Evolutionary conservation across 208 protist genomes (phyloP).

Genomic region (Crithidia sp.): DNA sequence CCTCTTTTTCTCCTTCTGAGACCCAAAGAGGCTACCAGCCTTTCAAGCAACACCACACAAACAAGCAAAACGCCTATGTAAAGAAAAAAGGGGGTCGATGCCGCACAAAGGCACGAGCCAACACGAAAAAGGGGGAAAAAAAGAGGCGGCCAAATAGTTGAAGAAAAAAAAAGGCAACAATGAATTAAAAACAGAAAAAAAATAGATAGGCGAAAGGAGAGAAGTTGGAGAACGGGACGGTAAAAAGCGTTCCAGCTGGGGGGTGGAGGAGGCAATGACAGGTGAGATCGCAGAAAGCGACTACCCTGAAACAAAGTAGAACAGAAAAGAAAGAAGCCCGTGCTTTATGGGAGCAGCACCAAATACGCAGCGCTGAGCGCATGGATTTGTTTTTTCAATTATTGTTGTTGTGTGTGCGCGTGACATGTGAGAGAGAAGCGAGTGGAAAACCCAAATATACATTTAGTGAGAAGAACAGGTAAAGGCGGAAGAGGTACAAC

Average conservation of each 20-base stretch:
- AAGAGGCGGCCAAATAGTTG: background rate
- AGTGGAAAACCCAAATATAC: background rate
- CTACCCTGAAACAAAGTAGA: background rate
- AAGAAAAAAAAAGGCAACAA: background rate
- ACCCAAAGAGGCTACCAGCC: too few species aligned
- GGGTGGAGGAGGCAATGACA: too few species aligned
- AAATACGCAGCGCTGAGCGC: too few species aligned
- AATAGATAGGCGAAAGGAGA: background rate
- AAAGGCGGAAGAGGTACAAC: too few species aligned
- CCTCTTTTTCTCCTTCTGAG: conserved; percentile 3
- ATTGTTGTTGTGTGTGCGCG: too few species aligned
- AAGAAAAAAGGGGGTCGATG: conserved; percentile 11
- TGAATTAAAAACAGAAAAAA: background rate
- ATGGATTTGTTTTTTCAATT: too few species aligned
- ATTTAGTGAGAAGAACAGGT: too few species aligned
- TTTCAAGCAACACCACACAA: too few species aligned
- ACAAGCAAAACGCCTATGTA: background rate
- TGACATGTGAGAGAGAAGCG: background rate
- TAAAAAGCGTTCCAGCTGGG: too few species aligned
- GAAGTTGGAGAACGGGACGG: background rate
- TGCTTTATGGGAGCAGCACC: background rate
- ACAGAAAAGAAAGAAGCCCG: background rate
- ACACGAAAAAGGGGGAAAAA: conserved; percentile 1
- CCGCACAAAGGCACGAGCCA: too few species aligned
- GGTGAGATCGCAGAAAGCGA: too few species aligned